These are phyloP conservation scores for Cyphellophora europaea DNA, from an alignment of 2,329 filamentous ascomycete genomes.

Conservation along the genomic window DNA sequence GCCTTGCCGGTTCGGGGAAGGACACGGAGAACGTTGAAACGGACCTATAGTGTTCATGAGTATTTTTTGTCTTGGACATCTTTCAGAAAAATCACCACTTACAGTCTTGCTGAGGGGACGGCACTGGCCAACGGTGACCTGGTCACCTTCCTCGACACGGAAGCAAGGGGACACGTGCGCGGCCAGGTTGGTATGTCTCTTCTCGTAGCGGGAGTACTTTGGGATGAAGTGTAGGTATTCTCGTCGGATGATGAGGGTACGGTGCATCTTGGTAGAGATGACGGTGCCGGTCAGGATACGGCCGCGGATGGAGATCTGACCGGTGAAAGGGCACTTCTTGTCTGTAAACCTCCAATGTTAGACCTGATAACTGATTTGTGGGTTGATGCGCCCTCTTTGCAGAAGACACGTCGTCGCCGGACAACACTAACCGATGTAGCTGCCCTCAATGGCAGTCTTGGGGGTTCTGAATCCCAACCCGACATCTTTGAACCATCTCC, in stretches of 20 bases:
- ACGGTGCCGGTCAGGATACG: conserved; percentile 99
- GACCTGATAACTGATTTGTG: too few relatives aligned
- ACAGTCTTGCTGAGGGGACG: conserved; percentile 99
- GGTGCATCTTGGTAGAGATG: conserved; percentile 99
- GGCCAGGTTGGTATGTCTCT: conserved; percentile 99
- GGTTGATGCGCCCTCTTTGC: too few relatives aligned
- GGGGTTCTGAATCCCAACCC: conserved; percentile 98
- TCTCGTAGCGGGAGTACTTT: conserved; percentile 99
- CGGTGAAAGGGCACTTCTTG: conserved; percentile 99
- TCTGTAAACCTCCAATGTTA: conserved; percentile 46
- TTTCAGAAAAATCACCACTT: conserved; percentile 46
- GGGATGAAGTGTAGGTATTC: conserved; percentile 99
- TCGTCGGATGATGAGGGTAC: conserved; percentile 97
- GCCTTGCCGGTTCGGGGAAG: conserved; percentile 94
- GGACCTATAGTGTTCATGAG: conserved; percentile 53
- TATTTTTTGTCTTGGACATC: background rate
- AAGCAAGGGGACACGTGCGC: conserved; percentile 98
- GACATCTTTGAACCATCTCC: conserved; percentile 99
- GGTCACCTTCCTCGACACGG: conserved; percentile 99
- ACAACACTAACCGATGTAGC: conserved; percentile 97
- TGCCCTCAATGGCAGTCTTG: conserved; percentile 96
- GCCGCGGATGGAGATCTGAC: conserved; percentile 97
- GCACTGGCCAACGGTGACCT: conserved; percentile 99
- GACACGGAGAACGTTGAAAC: conserved; percentile 99
- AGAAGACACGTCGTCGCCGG: too few relatives aligned